Base-by-base conservation (phyloP, 352 stramenopile species). In the Pythium guiyangense region DNA sequence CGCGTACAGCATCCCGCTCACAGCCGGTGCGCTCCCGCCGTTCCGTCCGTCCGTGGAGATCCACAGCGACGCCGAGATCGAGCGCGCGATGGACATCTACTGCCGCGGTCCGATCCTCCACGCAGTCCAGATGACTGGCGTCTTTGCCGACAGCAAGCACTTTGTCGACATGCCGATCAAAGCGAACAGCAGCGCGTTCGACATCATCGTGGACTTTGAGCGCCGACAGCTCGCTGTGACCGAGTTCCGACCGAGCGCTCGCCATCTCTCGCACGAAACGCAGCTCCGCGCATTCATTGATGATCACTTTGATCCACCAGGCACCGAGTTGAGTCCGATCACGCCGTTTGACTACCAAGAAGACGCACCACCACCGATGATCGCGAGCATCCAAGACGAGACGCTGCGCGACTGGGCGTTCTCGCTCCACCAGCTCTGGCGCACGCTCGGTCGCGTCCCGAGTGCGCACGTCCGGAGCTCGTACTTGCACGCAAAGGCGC, bases 131-230 rank as follows among this genome's bases (percentile, higher is more conserved):
- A 89, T 86, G 69, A 57, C 74, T 14, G 66, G 71, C 17, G 66
- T 97, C 22, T 97, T 94, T 52, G 62, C 73, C 6, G 91, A 97
- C 74, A 90, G 77, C 69, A 97, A 97, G 59, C 82, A 94, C 57
- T 97, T 97, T 60, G 91, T 97, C 4, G 90, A 97, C 63, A 96
- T 97, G 90, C 90, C 91, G 5, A 86, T 97, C 67, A 92, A 89
- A 63, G 37, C 63, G 10, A 91, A 90, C 64, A 90, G 69, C 49
- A 88, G 71, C 45, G 68, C 73, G 5, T 87, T 86, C 52, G 61
- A 88, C 18, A 84, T 92, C 49, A 68, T 88, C 22, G 51, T 88
- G 27, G 80, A 90, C 54, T 94, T 94, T 45, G 55, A 87, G 52
- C 64, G 70, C 14, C 72, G 72, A 12, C 62, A 62, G 27, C 64